Evolutionary conservation across 2,329 filamentous ascomycete species (phyloP).

Genomic region (Neoarthrinium moseri): DNA sequence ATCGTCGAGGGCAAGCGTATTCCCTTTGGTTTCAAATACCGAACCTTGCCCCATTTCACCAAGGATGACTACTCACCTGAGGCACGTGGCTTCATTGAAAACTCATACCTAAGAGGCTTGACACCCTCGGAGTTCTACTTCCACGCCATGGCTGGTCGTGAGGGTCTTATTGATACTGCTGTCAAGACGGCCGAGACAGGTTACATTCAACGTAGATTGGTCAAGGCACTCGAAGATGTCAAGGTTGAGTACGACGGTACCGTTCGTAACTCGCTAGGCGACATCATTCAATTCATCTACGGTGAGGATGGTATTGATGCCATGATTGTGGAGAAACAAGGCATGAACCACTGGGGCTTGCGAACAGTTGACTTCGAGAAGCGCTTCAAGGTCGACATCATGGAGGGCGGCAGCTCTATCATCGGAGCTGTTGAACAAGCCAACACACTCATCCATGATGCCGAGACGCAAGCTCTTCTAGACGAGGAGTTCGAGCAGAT

Average conservation of each 20-base stretch:
- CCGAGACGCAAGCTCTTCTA: slow-evolving; percentile 80
- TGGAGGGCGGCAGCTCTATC: slow-evolving; percentile 60
- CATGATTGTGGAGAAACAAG: slow-evolving; percentile 89
- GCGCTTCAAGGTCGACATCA: slow-evolving; percentile 83
- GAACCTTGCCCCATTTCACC: slow-evolving; percentile 94
- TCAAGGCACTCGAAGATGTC: slow-evolving; percentile 96
- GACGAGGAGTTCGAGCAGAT: slow-evolving; percentile 87
- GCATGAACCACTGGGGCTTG: slow-evolving; percentile 80
- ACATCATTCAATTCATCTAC: slow-evolving; percentile 96
- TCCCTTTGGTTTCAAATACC: slow-evolving; percentile 98
- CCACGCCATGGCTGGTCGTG: slow-evolving; percentile 99
- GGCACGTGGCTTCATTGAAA: slow-evolving; percentile 96
- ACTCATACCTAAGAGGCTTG: slow-evolving; percentile 93
- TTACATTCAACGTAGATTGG: slow-evolving; percentile 97
- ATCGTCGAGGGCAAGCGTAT: slow-evolving; percentile 98
- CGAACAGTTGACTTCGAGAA: slow-evolving; percentile 75
- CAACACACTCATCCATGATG: slow-evolving; percentile 81
- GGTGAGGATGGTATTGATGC: slow-evolving; percentile 96
- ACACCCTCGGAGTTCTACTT: slow-evolving; percentile 99
- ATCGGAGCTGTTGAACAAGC: slow-evolving; percentile 83
- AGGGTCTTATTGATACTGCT: slow-evolving; percentile 98
- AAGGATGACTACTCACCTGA: slow-evolving; percentile 99
- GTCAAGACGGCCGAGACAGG: slow-evolving; percentile 99
- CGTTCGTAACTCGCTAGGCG: slow-evolving; percentile 92
- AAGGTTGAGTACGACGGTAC: slow-evolving; percentile 98